Conservation (phyloP, 2,329 filamentous ascomycete genomes). For the Scedosporium minutisporum region DNA sequence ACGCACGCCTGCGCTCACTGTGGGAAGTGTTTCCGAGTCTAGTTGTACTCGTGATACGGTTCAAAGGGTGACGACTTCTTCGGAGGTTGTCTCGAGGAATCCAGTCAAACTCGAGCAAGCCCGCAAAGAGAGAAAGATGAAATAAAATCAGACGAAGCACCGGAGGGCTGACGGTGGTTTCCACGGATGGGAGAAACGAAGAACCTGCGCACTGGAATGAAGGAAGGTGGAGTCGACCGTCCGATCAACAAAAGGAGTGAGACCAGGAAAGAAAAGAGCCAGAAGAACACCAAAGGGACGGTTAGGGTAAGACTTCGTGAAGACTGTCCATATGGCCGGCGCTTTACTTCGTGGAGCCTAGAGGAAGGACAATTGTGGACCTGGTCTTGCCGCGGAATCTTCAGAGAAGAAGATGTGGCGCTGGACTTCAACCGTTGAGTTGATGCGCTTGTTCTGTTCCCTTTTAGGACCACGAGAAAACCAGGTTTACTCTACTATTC, state of each 20-base stretch:
- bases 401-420: neutral
- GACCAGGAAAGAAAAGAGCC: neutral
- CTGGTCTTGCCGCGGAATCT: neutral
- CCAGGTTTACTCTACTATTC: too few relatives aligned
- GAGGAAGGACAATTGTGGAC: neutral
- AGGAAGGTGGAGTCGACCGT: neutral
- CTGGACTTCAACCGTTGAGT: neutral
- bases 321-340: neutral
- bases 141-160: too few relatives aligned
- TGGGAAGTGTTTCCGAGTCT: neutral
- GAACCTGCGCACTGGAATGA: neutral
- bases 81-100: neutral
- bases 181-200: neutral
- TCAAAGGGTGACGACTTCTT: too few relatives aligned
- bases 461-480: neutral
- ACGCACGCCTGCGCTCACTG: neutral
- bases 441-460: neutral
- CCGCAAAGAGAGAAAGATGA: too few relatives aligned
- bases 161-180: too few relatives aligned
- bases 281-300: constrained; percentile 3
- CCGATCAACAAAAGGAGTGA: neutral
- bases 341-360: too few relatives aligned
- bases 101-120: neutral
- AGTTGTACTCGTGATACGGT: neutral
- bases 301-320: neutral